Evolutionary conservation across 345 rosid genomes (phyloP).

Genomic region (Gossypium stocksii): DNA sequence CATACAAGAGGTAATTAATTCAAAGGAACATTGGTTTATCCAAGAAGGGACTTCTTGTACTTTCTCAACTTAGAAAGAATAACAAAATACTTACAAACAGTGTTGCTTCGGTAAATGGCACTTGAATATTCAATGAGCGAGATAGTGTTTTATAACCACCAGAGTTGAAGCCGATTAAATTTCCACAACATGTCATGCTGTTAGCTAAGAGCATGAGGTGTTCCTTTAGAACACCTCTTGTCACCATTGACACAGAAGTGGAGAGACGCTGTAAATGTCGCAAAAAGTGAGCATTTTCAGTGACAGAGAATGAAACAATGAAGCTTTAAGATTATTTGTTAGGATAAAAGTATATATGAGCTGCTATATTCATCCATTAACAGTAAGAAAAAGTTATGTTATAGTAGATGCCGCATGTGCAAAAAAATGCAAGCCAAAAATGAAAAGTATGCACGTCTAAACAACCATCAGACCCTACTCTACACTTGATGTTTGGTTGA

Average conservation of each 20-base stretch:
- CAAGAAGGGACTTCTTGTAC: background rate
- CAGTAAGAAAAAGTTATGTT: background rate
- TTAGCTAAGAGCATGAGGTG: slow-evolving; percentile 82
- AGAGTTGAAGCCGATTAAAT: slow-evolving; percentile 79
- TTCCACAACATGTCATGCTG: slow-evolving; percentile 87
- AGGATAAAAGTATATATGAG: background rate
- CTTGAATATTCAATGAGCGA: slow-evolving; percentile 71
- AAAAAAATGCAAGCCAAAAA: background rate
- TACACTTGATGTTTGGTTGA: background rate
- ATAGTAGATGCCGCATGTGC: background rate
- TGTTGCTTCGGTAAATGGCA: slow-evolving; percentile 95
- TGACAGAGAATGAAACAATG: background rate
- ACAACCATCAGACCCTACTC: background rate
- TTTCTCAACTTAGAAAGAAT: slow-evolving; percentile 9
- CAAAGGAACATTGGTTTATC: slow-evolving; percentile 12
- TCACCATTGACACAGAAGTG: slow-evolving; percentile 69
- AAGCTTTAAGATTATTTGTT: background rate
- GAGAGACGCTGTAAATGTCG: slow-evolving; percentile 73
- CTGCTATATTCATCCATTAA: background rate
- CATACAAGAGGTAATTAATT: slow-evolving; percentile 7
- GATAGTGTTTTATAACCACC: slow-evolving; percentile 78
- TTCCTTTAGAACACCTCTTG: slow-evolving; percentile 81
- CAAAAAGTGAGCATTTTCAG: slow-evolving; percentile 1
- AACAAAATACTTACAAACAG: slow-evolving; percentile 54
- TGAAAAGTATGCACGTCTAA: background rate